These are phyloP conservation scores for Fusarium camptoceras DNA, from an alignment of 2,329 filamentous ascomycete species.

Conservation along the genomic window DNA sequence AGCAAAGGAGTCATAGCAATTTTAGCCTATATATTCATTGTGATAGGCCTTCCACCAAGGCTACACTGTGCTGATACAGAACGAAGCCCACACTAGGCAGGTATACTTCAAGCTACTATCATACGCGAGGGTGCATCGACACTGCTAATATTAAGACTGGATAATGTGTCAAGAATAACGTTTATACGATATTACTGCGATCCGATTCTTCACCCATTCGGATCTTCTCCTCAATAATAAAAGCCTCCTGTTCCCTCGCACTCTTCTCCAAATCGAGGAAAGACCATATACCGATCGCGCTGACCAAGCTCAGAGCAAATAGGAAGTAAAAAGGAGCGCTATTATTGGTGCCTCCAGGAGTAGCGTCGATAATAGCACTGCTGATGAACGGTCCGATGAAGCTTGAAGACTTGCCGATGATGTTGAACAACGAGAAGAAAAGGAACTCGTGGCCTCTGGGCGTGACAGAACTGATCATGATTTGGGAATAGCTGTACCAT, in stretches of 20 bases:
- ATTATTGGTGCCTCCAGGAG: conserved; percentile 64
- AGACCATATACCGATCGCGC: conserved; percentile 63
- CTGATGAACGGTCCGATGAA: conserved; percentile 78
- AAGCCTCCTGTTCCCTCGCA: conserved; percentile 67
- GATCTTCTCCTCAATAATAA: conserved; percentile 56
- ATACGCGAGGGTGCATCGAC: neutral
- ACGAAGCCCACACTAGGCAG: too few relatives aligned
- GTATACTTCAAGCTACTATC: too few relatives aligned
- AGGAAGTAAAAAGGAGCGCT: conserved; percentile 75
- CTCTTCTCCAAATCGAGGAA: conserved; percentile 73
- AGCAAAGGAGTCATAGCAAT: too few relatives aligned
- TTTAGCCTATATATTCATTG: too few relatives aligned
- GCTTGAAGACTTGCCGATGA: conserved; percentile 74
- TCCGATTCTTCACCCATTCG: conserved; percentile 31
- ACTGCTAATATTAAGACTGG: too few relatives aligned
- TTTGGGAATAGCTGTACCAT: conserved; percentile 78
- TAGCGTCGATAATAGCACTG: conserved; percentile 74
- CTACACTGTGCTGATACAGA: too few relatives aligned
- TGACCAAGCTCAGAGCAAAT: conserved; percentile 67
- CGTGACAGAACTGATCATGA: conserved; percentile 77
- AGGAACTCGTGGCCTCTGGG: conserved; percentile 76
- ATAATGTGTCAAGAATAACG: rapidly evolving
- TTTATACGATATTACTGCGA: neutral
- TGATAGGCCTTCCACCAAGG: too few relatives aligned
- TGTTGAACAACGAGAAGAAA: conserved; percentile 77